These are phyloP conservation scores for Cladosporium colombiae DNA, from an alignment of 2,329 filamentous ascomycete genomes.

Conservation along the genomic window DNA sequence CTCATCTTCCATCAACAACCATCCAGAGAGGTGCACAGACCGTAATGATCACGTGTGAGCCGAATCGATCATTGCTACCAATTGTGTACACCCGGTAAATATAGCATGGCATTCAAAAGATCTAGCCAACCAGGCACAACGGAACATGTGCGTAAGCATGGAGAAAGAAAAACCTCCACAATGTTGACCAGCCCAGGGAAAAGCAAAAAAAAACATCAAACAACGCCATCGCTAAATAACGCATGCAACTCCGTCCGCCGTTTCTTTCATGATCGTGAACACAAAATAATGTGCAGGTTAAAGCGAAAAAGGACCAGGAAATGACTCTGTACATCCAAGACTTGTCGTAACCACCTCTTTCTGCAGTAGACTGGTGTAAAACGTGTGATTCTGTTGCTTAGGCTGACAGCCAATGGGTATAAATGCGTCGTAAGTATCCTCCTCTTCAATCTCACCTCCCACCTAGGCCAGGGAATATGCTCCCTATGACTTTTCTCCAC, in stretches of 20 bases:
- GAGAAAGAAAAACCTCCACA: neutral
- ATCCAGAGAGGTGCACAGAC: neutral
- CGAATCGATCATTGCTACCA: neutral
- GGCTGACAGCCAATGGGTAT: neutral
- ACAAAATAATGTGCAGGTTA: neutral
- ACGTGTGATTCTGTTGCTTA: neutral
- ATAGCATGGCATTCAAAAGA: neutral
- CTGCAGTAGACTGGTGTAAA: neutral
- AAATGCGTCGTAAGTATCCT: neutral
- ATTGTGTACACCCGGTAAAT: neutral
- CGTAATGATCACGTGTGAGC: neutral
- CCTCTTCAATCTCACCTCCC: neutral
- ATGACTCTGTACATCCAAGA: neutral
- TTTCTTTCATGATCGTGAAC: neutral
- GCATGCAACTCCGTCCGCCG: neutral
- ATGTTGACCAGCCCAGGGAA: neutral
- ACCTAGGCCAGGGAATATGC: conserved; percentile 32
- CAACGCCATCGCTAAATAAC: neutral
- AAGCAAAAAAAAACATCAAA: neutral
- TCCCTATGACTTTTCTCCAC: conserved; percentile 34
- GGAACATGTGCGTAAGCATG: neutral
- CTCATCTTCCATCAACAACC: neutral
- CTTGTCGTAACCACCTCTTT: neutral
- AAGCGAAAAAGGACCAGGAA: neutral
- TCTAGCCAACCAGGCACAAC: neutral